phyloP scores from a whole-genome alignment of 495 filamentous ascomycete genomes.

The Aspergillus indologenus region DNA sequence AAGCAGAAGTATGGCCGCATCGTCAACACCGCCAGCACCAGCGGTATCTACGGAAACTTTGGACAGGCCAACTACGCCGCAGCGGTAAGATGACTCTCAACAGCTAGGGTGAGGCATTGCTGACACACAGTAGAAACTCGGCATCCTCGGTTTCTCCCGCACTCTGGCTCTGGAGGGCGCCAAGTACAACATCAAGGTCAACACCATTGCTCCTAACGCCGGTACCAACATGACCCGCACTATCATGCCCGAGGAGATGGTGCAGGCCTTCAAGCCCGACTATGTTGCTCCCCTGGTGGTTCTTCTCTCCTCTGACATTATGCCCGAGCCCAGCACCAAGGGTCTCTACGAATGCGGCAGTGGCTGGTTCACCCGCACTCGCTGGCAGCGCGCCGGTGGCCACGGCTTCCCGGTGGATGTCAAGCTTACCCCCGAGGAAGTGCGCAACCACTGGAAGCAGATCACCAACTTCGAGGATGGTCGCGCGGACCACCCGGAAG shows the following conservation, averaged over 20 bases:
- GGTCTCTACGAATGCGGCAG: slow-evolving; percentile 94
- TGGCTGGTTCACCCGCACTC: slow-evolving; percentile 86
- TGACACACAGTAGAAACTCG: slow-evolving; percentile 57
- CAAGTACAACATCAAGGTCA: slow-evolving; percentile 98
- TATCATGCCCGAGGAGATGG: slow-evolving; percentile 95
- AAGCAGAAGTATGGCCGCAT: slow-evolving; percentile 99
- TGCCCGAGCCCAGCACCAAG: slow-evolving; percentile 79
- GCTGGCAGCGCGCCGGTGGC: slow-evolving; percentile 93
- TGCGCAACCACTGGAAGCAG: slow-evolving; percentile 70
- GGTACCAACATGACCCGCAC: slow-evolving; percentile 94
- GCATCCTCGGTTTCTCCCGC: slow-evolving; percentile 92
- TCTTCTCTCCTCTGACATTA: slow-evolving; percentile 82
- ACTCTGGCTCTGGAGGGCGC: slow-evolving; percentile 88
- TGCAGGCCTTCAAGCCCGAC: slow-evolving; percentile 98
- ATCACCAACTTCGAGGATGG: slow-evolving; percentile 88
- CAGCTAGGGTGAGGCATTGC: neutral
- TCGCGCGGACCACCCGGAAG: slow-evolving; percentile 84
- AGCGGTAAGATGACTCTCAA: slow-evolving; percentile 57
- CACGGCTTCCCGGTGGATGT: slow-evolving; percentile 91
- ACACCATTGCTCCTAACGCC: slow-evolving; percentile 97
- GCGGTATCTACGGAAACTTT: slow-evolving; percentile 98
- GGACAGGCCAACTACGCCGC: slow-evolving; percentile 97
- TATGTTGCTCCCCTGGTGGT: slow-evolving; percentile 94
- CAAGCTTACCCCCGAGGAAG: slow-evolving; percentile 80
- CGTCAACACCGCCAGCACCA: slow-evolving; percentile 93